These are phyloP conservation scores for Asclepias syriaca DNA, from an alignment of 257 asterid species.

Conservation along the genomic window DNA sequence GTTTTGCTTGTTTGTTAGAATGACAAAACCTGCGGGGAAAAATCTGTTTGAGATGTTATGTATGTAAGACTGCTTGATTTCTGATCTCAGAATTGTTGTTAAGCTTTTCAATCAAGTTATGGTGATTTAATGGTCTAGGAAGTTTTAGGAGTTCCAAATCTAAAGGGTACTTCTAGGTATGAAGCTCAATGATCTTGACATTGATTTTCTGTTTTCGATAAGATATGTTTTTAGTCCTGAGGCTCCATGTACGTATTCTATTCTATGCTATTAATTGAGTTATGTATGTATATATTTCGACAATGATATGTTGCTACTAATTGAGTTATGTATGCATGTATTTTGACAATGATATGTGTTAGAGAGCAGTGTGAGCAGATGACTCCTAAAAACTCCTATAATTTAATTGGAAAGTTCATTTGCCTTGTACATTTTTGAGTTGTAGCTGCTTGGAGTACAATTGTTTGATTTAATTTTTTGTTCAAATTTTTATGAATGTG, in stretches of 20 bases:
- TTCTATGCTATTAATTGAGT: no score
- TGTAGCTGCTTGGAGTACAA: background rate
- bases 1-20: conserved; percentile 2
- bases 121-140: background rate
- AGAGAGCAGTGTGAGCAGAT: background rate
- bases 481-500: background rate
- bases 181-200: background rate
- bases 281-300: no score
- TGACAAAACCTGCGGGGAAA: background rate
- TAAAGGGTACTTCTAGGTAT: background rate
- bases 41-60: no score
- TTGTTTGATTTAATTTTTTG: no score
- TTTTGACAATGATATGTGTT: background rate
- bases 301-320: no score
- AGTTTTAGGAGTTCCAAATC: no score
- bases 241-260: no score
- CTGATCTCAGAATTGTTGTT: background rate
- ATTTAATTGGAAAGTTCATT: background rate
- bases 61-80: background rate
- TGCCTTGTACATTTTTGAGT: background rate
- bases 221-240: no score
- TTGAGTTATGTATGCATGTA: no score
- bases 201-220: background rate
- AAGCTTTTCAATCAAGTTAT: background rate
- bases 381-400: background rate